Conservation (phyloP, 1,139 yeast genomes). For the Casaregolazyma lundiana region DNA sequence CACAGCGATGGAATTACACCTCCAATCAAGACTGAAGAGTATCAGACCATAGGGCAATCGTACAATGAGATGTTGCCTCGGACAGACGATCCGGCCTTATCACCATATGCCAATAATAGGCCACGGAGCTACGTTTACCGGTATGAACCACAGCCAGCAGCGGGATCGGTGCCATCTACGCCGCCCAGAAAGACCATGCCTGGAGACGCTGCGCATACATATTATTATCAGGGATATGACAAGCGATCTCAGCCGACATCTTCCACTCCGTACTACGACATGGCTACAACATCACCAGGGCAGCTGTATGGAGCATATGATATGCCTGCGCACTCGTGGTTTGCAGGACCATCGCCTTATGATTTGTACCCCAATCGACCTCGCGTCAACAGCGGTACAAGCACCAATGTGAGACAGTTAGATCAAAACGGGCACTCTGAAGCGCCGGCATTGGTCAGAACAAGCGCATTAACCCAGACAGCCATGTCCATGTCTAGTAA, state of each 20-base stretch:
- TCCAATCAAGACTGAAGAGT: background rate
- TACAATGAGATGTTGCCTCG: background rate
- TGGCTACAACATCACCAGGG: background rate
- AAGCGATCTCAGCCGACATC: background rate
- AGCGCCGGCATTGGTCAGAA: conserved; percentile 27
- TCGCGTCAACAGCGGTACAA: background rate
- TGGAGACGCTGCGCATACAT: background rate
- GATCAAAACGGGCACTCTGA: background rate
- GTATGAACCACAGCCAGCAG: background rate
- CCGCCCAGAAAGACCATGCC: background rate
- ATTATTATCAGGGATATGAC: background rate
- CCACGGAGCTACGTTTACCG: background rate
- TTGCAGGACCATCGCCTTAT: background rate
- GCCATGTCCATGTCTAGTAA: conserved; percentile 7
- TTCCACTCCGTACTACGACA: background rate
- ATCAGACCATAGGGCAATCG: background rate
- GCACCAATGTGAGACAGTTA: background rate
- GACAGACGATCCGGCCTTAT: background rate
- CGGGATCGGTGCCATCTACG: background rate
- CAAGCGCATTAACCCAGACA: conserved; percentile 28
- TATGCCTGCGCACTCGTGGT: background rate
- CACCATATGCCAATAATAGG: background rate
- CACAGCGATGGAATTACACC: background rate
- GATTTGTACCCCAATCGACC: background rate
- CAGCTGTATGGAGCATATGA: background rate